These are phyloP conservation scores for Podosphaera leucotricha DNA, from an alignment of 2,329 filamentous ascomycete species.

Conservation along the genomic window DNA sequence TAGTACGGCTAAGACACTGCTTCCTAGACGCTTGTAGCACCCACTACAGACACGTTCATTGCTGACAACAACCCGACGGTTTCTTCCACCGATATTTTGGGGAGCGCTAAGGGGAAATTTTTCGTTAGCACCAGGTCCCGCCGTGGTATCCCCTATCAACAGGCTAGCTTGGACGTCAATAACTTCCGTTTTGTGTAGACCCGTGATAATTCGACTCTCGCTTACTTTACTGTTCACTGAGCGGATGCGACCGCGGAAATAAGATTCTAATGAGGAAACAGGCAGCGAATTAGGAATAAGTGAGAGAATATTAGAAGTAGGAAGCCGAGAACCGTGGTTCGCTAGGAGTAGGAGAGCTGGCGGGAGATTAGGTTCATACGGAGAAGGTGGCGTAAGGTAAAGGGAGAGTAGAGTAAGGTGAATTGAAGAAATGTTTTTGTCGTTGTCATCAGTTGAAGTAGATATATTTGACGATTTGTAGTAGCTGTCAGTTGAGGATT, in stretches of 20 bases:
- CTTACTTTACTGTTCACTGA: constrained; percentile 64
- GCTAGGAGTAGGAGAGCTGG: constrained; percentile 76
- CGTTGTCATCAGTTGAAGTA: constrained; percentile 17
- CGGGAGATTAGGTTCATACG: constrained; percentile 45
- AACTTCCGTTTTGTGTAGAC: constrained; percentile 54
- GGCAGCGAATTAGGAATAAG: constrained; percentile 66
- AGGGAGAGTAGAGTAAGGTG: constrained; percentile 79
- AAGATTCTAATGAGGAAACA: constrained; percentile 58
- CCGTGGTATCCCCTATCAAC: constrained; percentile 38
- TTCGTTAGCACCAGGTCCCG: constrained; percentile 16
- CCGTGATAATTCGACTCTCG: constrained; percentile 53
- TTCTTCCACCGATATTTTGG: constrained; percentile 23
- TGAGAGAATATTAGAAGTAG: constrained; percentile 62
- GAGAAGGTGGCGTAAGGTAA: constrained; percentile 60
- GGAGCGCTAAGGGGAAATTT: constrained; percentile 19
- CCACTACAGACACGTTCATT: constrained; percentile 82
- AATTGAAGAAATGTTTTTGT: constrained; percentile 45
- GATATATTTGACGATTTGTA: constrained; percentile 7
- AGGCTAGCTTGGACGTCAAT: constrained; percentile 54
- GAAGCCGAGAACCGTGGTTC: constrained; percentile 75
- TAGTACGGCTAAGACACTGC: constrained; percentile 74
- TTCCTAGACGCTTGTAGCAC: constrained; percentile 79
- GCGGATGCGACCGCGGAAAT: constrained; percentile 79
- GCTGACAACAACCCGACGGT: constrained; percentile 50
- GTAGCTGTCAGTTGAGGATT: constrained; percentile 4